Evolutionary conservation across 2,329 filamentous ascomycete species (phyloP).

Genomic region (Ilyonectria destructans): DNA sequence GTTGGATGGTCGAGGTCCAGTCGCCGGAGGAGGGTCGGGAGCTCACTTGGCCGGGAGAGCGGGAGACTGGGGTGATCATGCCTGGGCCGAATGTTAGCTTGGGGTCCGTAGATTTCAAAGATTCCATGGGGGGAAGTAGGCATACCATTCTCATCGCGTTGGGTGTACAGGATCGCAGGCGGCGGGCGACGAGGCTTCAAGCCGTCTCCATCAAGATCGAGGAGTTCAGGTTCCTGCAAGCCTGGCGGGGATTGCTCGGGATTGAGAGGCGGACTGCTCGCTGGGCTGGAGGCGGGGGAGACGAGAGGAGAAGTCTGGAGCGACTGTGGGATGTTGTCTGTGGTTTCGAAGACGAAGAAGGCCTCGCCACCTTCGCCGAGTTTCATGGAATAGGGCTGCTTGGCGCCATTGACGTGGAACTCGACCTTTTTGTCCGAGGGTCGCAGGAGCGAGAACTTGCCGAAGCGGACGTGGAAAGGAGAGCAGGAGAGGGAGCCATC

Average conservation of each 20-base stretch:
- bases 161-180: constrained; percentile 59
- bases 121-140: not conserved
- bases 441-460: constrained; percentile 95
- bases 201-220: constrained; percentile 73
- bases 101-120: not conserved
- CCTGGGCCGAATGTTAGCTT: constrained; percentile 49
- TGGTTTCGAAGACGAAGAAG: constrained; percentile 98
- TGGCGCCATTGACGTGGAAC: constrained; percentile 93
- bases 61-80: constrained; percentile 68
- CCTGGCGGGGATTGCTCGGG: constrained; percentile 52
- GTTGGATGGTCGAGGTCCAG: constrained; percentile 62
- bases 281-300: constrained; percentile 90
- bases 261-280: constrained; percentile 82
- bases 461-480: constrained; percentile 98
- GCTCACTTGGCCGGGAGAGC: constrained; percentile 67
- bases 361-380: constrained; percentile 97
- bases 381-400: constrained; percentile 98
- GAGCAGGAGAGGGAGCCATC: constrained; percentile 93
- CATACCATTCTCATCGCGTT: constrained; percentile 52
- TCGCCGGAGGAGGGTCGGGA: constrained; percentile 66
- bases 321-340: constrained; percentile 90
- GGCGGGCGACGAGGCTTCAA: constrained; percentile 61
- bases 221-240: constrained; percentile 79
- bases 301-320: constrained; percentile 95
- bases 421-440: constrained; percentile 99